A percentile compares a stretch with the other conserved stretches of the same genome.
These are phyloP conservation scores for Monosporascus cannonballus DNA, from an alignment of 2,329 filamentous ascomycete genomes.

Conservation along the genomic window DNA sequence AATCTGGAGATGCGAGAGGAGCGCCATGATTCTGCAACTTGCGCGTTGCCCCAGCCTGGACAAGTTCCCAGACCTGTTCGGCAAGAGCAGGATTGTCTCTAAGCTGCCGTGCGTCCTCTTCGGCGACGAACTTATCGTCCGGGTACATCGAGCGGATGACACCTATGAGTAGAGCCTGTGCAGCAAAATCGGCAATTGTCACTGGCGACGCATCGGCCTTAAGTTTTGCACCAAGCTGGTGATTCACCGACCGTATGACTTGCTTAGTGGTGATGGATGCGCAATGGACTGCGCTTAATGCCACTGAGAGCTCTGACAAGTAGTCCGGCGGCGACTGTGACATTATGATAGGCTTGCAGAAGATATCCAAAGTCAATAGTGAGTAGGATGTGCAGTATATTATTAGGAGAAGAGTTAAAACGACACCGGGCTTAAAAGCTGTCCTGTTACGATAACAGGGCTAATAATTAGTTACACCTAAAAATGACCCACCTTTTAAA, in stretches of 20 bases:
- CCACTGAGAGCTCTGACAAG: constrained; percentile 10
- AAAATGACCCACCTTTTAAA: too few relatives aligned
- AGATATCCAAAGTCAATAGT: too few relatives aligned
- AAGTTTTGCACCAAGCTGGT: constrained; percentile 19
- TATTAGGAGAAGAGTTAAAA: too few relatives aligned
- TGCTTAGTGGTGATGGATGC: constrained; percentile 53
- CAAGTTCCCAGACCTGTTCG: constrained; percentile 50
- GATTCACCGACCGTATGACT: constrained; percentile 40
- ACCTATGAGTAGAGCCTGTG: constrained; percentile 55
- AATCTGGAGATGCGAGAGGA: constrained; percentile 33
- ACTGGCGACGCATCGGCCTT: constrained; percentile 53
- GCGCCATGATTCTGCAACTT: background rate
- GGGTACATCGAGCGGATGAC: constrained; percentile 49
- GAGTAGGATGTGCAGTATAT: too few relatives aligned
- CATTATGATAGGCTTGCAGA: background rate
- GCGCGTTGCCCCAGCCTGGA: constrained; percentile 19
- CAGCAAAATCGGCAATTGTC: constrained; percentile 58
- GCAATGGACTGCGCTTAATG: constrained; percentile 39
- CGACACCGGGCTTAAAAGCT: too few relatives aligned
- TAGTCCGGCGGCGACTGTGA: background rate
- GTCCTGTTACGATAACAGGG: too few relatives aligned
- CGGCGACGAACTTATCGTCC: constrained; percentile 51
- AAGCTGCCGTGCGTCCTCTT: constrained; percentile 51
- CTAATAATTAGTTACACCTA: too few relatives aligned
- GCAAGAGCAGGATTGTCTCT: constrained; percentile 41